These are phyloP conservation scores for Byssochlamys sp. DNA, from an alignment of 2,329 filamentous ascomycete species.

Conservation along the genomic window DNA sequence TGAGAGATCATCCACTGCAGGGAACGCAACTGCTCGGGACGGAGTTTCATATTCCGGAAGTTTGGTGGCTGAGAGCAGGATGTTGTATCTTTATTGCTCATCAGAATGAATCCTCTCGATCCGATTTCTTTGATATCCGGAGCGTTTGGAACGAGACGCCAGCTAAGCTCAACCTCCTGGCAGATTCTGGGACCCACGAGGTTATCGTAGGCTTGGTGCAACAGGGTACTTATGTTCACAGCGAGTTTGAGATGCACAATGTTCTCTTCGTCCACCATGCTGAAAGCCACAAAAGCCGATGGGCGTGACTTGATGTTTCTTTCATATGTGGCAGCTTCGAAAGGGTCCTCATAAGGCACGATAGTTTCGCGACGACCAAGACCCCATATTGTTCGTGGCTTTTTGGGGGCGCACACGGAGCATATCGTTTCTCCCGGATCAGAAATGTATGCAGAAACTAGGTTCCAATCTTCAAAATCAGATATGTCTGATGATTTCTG, in stretches of 20 bases:
- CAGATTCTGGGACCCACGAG: conserved; percentile 9
- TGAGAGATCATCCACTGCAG: conserved; percentile 52
- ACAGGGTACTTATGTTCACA: conserved; percentile 28
- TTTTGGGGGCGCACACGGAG: conserved; percentile 21
- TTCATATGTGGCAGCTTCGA: conserved; percentile 44
- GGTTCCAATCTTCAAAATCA: conserved; percentile 21
- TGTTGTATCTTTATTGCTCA: conserved; percentile 33
- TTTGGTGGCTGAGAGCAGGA: conserved; percentile 23
- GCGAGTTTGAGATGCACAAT: conserved; percentile 30
- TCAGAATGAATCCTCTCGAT: conserved; percentile 34
- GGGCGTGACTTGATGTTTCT: conserved; percentile 41
- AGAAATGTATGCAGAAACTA: conserved; percentile 5
- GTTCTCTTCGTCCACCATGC: conserved; percentile 19
- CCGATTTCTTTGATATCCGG: conserved; percentile 20
- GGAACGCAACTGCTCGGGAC: conserved; percentile 45
- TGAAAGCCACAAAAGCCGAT: conserved; percentile 32
- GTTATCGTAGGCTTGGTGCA: conserved; percentile 26
- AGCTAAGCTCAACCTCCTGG: conserved; percentile 20
- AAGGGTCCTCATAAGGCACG: conserved; percentile 42
- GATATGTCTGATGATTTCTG: conserved; percentile 17
- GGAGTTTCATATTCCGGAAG: conserved; percentile 32
- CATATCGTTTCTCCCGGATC: conserved; percentile 10
- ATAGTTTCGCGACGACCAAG: conserved; percentile 20
- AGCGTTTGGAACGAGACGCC: conserved; percentile 43
- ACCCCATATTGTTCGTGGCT: conserved; percentile 26